Conservation (phyloP, 2,329 filamentous ascomycete species). For the Thermochaetoides dissita region DNA sequence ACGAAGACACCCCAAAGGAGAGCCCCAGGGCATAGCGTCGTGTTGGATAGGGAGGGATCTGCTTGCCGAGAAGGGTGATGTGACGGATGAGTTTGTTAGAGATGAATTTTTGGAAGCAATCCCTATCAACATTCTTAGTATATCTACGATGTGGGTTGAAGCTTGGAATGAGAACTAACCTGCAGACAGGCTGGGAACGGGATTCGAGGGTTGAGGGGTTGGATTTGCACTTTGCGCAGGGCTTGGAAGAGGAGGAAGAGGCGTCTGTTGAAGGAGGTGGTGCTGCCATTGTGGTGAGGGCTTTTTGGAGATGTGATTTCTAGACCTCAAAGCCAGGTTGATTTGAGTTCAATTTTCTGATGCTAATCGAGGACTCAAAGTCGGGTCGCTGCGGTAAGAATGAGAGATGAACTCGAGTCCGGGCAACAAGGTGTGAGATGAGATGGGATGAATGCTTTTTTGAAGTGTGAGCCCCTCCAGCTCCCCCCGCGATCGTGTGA, state of each 20-base stretch:
- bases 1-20: conserved; percentile 71
- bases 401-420: no score
- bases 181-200: conserved; percentile 46
- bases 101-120: conserved; percentile 69
- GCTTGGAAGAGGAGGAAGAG: not conserved
- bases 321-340: no score
- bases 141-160: not conserved
- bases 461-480: no score
- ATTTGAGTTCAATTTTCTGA: no score
- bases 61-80: conserved; percentile 35
- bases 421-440: no score
- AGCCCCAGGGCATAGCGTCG: conserved; percentile 58
- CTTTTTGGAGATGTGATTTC: no score
- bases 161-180: conserved; percentile 28
- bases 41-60: conserved; percentile 25
- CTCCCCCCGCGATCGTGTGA: no score
- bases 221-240: conserved; percentile 44
- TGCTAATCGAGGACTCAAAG: no score
- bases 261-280: no score
- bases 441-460: no score
- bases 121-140: conserved; percentile 26
- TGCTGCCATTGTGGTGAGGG: no score
- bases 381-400: no score
- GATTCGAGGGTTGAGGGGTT: conserved; percentile 36
- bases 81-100: conserved; percentile 69